phyloP scores from a whole-genome alignment of 225 moss, liverwort and hornwort species.

The Pseudoscleropodium purum region DNA sequence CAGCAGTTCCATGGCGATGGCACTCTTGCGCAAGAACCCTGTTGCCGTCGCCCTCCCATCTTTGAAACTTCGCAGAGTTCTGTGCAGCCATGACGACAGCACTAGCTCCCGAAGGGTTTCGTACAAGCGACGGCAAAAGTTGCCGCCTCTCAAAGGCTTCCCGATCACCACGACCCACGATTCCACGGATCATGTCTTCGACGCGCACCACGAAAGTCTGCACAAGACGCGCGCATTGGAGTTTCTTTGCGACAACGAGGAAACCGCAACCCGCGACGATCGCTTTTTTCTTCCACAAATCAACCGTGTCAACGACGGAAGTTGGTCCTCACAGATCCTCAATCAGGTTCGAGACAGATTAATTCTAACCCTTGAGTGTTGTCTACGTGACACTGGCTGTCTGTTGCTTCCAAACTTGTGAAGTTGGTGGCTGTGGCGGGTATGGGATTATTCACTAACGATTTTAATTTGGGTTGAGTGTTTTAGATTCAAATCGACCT shows the following conservation, averaged over 20 bases:
- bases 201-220: constrained; percentile 10
- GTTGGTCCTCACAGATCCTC: constrained; percentile 21
- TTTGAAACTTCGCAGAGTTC: background rate
- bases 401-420: background rate
- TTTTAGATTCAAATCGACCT: constrained; percentile 25
- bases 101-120: constrained; percentile 17
- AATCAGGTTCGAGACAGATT: background rate
- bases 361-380: background rate
- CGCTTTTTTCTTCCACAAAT: background rate
- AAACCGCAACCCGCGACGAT: background rate
- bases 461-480: background rate
- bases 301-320: background rate
- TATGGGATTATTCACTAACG: background rate
- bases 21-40: background rate
- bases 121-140: constrained; percentile 30
- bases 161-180: constrained; percentile 10
- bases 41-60: background rate
- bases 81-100: constrained; percentile 4
- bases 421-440: background rate
- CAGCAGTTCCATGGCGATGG: constrained; percentile 1
- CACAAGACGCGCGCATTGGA: constrained; percentile 33
- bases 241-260: constrained; percentile 23
- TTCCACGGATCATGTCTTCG: constrained; percentile 7
- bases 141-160: constrained; percentile 10
- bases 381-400: background rate